Evolutionary conservation across 768 basidiomycete species (phyloP).

Genomic region (Coprinellus micaceus): DNA sequence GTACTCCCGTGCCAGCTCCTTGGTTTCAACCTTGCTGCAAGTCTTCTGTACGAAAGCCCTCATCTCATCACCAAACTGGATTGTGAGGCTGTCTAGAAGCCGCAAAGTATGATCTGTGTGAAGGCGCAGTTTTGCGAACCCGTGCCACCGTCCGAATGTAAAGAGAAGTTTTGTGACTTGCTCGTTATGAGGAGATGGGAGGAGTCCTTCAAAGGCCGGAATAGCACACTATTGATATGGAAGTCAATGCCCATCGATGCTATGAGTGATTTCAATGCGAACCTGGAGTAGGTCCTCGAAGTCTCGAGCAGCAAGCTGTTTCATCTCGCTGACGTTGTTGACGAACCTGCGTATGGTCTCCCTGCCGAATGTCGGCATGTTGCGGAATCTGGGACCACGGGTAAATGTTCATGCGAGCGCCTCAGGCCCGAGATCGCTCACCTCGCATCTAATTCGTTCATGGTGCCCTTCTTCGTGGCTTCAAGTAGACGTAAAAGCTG

Average conservation of each 20-base stretch:
- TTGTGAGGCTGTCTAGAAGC: slow-evolving; percentile 23
- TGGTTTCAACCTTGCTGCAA: slow-evolving; percentile 24
- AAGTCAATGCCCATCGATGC: too few relatives aligned
- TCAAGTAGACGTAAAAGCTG: slow-evolving; percentile 32
- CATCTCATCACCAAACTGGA: slow-evolving; percentile 24
- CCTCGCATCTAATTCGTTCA: slow-evolving; percentile 23
- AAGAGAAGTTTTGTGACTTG: slow-evolving; percentile 24
- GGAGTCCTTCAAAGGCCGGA: slow-evolving; percentile 34
- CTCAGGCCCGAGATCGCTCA: slow-evolving; percentile 6
- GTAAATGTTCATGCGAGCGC: background rate
- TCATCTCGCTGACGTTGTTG: slow-evolving; percentile 27
- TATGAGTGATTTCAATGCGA: background rate
- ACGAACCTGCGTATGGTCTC: slow-evolving; percentile 27
- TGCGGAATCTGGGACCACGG: slow-evolving; percentile 17
- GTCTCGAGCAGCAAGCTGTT: slow-evolving; percentile 30
- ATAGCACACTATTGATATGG: slow-evolving; percentile 27
- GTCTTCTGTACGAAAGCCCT: slow-evolving; percentile 27
- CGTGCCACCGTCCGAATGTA: slow-evolving; percentile 29
- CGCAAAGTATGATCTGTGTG: slow-evolving; percentile 26
- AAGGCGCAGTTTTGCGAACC: slow-evolving; percentile 28
- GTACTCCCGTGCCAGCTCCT: slow-evolving; percentile 36
- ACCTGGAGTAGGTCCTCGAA: slow-evolving; percentile 39
- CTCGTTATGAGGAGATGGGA: slow-evolving; percentile 20
- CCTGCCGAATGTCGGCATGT: slow-evolving; percentile 23
- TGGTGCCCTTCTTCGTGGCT: slow-evolving; percentile 14